Conservation (phyloP, 331 rosid species). For the Acacia concinna region DNA sequence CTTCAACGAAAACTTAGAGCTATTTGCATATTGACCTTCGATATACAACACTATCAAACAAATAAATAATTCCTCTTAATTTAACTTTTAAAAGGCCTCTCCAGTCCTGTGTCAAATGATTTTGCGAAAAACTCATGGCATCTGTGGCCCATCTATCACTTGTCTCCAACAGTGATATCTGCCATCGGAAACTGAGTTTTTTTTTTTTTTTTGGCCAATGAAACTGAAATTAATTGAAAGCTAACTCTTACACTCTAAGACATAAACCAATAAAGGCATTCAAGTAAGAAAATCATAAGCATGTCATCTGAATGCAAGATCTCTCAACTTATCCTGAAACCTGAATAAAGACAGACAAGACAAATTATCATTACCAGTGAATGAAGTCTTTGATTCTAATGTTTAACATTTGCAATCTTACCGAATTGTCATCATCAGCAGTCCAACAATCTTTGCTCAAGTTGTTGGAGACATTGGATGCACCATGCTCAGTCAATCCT, state of each 20-base stretch:
- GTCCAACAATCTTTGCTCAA: slow-evolving; percentile 56
- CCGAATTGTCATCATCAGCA: slow-evolving; percentile 74
- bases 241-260: not conserved
- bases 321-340: not conserved
- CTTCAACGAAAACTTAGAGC: not conserved
- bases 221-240: not conserved
- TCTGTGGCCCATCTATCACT: not conserved
- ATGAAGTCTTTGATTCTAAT: not conserved
- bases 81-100: not conserved
- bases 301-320: not conserved
- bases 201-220: too few species aligned
- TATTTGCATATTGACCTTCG: not conserved
- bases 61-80: not conserved
- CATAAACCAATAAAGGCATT: not conserved
- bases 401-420: slow-evolving; percentile 42
- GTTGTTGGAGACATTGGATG: slow-evolving; percentile 47
- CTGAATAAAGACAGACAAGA: not conserved
- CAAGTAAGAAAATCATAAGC: not conserved
- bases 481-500: slow-evolving; percentile 51
- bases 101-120: not conserved
- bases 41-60: not conserved
- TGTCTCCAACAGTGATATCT: not conserved
- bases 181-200: not conserved
- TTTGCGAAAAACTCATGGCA: not conserved
- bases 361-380: not conserved